Evolutionary conservation across 768 basidiomycete genomes (phyloP), one percentile per base, ranked within the genome.

Genomic region (Tylopilus vinaceipallidus): DNA sequence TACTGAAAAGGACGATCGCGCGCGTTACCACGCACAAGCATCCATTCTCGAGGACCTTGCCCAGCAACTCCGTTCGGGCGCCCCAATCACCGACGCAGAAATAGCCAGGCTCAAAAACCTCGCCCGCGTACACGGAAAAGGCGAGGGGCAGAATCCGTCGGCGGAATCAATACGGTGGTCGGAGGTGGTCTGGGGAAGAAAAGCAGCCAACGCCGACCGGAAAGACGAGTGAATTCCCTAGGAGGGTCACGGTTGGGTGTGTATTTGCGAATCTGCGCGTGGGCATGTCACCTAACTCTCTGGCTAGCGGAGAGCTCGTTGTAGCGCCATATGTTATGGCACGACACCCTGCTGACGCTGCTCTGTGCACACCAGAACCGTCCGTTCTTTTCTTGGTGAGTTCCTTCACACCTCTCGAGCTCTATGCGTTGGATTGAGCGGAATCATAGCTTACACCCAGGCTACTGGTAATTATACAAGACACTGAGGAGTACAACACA

Each of bases 31-130:
- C 44, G 83, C 86, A 5, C 83, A 79, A 49, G 71, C 80, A 33
- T 80, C 84, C 19, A 79, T 89, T 53, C 72, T 89, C 49, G 75
- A 82, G 49, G 79, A 80, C 44, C 75, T 87, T 46, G 72, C 73
- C 7, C 68, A 73, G 22, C 80, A 80, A 51, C 67, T 88, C 41
- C 72, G 73, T 30, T 73, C 77, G 2, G 73, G 74, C 44, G 73
- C 72, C 46, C 56, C 68, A 1, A 60, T 82, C 42, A 68, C 77
- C 3, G 66, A 69, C 55, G 76, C 70, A 29, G 85, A 87, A 56
- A 66, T 86, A 22, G 74, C 69, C 35, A 70, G 78, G 49, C 65
- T 88, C 45, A 76, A 75, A 58, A 76, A 71, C 45, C 75, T 89
- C 20, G 82, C 80, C 32, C 71, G 71, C 20, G 60, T 59, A 33